phyloP scores from a whole-genome alignment of 352 stramenopile genomes.

The Pythium insidiosum region DNA sequence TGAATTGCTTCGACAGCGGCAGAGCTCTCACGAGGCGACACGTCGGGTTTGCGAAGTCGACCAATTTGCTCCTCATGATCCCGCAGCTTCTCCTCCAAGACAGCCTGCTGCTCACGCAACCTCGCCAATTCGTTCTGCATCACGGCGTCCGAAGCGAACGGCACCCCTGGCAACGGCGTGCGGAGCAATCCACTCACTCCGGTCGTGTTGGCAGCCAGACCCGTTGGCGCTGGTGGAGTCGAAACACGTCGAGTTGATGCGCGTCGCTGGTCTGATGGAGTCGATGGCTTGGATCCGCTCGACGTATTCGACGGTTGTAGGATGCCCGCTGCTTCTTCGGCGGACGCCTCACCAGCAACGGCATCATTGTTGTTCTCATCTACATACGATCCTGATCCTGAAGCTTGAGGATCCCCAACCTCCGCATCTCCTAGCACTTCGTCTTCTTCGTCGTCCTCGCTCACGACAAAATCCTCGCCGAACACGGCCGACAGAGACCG shows the following conservation, averaged over 20 bases:
- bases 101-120: conserved; percentile 29
- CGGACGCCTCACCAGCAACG: too few species aligned
- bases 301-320: too few species aligned
- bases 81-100: conserved; percentile 22
- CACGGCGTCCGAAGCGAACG: conserved; percentile 30
- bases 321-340: too few species aligned
- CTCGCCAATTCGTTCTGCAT: conserved; percentile 34
- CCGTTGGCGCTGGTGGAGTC: background rate
- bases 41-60: conserved; percentile 6
- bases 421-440: too few species aligned
- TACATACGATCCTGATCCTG: too few species aligned
- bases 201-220: too few species aligned
- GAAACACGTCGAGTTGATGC: too few species aligned
- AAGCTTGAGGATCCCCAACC: too few species aligned
- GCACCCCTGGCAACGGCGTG: conserved; percentile 17
- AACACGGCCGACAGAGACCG: conserved; percentile 34
- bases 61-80: conserved; percentile 31
- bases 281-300: too few species aligned
- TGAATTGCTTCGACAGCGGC: conserved; percentile 25
- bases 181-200: conserved; percentile 14
- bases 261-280: too few species aligned
- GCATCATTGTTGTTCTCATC: background rate
- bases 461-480: conserved; percentile 18
- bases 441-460: conserved; percentile 17
- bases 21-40: background rate